Percentiles rank a stretch among this genome's conserved stretches.
These are phyloP conservation scores for Microbotryum intermedium DNA, from an alignment of 1,284 basidiomycete species.

Conservation along the genomic window DNA sequence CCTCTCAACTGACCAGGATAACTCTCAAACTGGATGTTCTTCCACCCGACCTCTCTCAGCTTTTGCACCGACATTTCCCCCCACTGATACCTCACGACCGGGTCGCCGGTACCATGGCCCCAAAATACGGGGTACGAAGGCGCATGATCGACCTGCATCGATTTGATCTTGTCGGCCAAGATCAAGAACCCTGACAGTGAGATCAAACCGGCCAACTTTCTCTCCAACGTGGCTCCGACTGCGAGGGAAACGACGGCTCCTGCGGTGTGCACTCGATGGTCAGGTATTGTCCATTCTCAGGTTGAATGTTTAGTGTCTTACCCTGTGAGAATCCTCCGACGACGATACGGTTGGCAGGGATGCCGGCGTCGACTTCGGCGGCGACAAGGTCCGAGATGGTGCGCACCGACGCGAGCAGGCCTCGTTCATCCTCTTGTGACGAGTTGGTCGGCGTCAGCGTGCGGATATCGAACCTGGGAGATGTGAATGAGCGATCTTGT, in stretches of 20 bases:
- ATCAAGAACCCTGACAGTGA: conserved; percentile 70
- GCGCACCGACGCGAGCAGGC: conserved; percentile 58
- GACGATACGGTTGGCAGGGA: conserved; percentile 50
- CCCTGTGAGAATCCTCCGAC: conserved; percentile 82
- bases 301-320: not conserved
- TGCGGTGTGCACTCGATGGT: not conserved
- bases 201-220: conserved; percentile 62
- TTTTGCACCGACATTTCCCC: conserved; percentile 26
- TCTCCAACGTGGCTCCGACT: conserved; percentile 57
- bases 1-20: conserved; percentile 19
- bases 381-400: conserved; percentile 61
- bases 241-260: conserved; percentile 66
- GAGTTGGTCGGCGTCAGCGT: conserved; percentile 46
- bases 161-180: conserved; percentile 54
- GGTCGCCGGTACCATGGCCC: conserved; percentile 75
- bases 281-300: not conserved
- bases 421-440: conserved; percentile 57
- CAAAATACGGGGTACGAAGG: conserved; percentile 59
- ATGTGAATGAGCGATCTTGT: not conserved
- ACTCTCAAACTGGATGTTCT: conserved; percentile 28
- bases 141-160: conserved; percentile 53
- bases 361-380: conserved; percentile 62
- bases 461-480: conserved; percentile 63
- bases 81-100: conserved; percentile 48
- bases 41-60: conserved; percentile 23